Percentiles rank a stretch among this genome's conserved stretches.
Evolutionary conservation across 2,329 filamentous ascomycete species (phyloP).

Genomic region (Aureobasidium subglaciale): DNA sequence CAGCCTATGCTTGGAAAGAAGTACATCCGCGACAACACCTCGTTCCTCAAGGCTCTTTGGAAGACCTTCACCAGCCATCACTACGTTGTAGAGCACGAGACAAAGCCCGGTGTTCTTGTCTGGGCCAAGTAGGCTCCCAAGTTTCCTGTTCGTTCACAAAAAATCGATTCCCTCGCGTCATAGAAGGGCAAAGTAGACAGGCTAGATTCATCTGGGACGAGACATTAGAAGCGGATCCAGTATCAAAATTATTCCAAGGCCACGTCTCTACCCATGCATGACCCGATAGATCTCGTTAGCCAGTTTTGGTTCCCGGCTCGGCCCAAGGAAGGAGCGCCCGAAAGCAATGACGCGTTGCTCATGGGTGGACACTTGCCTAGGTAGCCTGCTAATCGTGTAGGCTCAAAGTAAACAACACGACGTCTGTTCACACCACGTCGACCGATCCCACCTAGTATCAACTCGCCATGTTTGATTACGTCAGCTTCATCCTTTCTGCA

Average conservation of each 20-base stretch:
- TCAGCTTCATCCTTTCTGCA: neutral
- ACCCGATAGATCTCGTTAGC: neutral
- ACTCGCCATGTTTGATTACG: neutral
- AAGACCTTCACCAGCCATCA: conserved; percentile 75
- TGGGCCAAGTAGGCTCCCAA: neutral
- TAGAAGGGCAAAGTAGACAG: neutral
- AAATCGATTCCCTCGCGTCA: neutral
- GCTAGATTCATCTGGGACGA: neutral
- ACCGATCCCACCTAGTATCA: neutral
- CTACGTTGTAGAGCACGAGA: conserved; percentile 53
- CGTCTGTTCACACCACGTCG: neutral
- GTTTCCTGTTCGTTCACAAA: neutral
- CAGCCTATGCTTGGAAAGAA: conserved; percentile 49
- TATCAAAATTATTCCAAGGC: neutral
- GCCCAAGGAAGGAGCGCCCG: neutral
- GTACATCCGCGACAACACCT: conserved; percentile 33
- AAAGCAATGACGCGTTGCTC: neutral
- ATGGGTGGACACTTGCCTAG: too few relatives aligned
- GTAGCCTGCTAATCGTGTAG: too few relatives aligned
- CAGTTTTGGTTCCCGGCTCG: neutral
- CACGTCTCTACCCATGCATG: neutral
- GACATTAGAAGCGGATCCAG: neutral
- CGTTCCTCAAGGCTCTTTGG: conserved; percentile 74
- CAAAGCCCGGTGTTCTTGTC: conserved; percentile 6
- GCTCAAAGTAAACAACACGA: too few relatives aligned